Conservation (phyloP, 305 asterid species). For the Nicotiana rustica region DNA sequence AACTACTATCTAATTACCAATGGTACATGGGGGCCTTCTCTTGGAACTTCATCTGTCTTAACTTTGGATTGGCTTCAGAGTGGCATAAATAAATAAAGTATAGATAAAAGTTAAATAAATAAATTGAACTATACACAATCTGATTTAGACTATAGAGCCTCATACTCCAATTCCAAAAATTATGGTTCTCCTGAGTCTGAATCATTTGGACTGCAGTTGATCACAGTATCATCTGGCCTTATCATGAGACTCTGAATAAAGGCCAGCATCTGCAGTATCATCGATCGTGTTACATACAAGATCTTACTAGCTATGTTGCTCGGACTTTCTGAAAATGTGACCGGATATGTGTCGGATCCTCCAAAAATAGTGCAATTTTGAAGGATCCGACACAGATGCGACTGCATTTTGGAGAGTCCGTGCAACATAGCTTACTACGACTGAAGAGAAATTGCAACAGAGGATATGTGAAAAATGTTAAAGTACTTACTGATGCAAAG, state of each 20-base stretch:
- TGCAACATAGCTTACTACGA: too few species aligned
- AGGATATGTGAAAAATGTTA: background rate
- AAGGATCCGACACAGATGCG: too few species aligned
- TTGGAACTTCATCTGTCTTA: background rate
- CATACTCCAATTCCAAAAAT: background rate
- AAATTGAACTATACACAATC: background rate
- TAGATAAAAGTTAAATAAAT: background rate
- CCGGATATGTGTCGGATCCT: too few species aligned
- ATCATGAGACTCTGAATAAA: conserved; percentile 67
- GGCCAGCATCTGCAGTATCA: conserved; percentile 68
- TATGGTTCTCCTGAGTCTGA: conserved; percentile 48
- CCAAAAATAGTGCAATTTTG: too few species aligned
- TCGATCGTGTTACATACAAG: background rate
- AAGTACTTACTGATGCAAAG: conserved; percentile 68
- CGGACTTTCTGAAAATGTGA: too few species aligned
- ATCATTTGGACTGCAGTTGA: conserved; percentile 38
- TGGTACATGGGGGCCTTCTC: too few species aligned
- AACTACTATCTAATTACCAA: background rate
- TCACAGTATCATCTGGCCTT: conserved; percentile 48
- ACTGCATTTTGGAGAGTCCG: too few species aligned
- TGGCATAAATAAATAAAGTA: background rate
- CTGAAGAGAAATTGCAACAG: background rate
- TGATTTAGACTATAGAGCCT: background rate
- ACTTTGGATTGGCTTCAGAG: background rate
- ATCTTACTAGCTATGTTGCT: too few species aligned